These are phyloP conservation scores for Aspergillus amoenus DNA, from an alignment of 2,329 filamentous ascomycete genomes.

Conservation along the genomic window DNA sequence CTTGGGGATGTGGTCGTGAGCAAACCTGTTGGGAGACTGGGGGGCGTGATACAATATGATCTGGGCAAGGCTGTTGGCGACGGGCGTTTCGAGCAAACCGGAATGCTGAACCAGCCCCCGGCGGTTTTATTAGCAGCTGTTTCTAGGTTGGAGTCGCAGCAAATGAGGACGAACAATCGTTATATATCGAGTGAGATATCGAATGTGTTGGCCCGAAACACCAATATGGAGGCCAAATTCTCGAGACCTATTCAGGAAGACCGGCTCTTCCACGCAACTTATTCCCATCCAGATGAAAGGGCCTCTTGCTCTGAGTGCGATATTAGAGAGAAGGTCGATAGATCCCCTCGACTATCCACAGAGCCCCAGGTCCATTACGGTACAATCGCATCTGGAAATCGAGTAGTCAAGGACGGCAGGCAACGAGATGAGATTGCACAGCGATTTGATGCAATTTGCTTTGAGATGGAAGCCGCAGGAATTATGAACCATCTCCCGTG, in stretches of 20 bases:
- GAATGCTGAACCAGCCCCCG: neutral
- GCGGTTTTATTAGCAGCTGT: neutral
- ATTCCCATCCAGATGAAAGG: neutral
- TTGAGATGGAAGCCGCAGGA: conserved; percentile 11
- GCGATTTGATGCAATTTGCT: neutral
- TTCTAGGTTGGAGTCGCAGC: neutral
- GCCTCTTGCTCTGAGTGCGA: neutral
- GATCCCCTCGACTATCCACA: neutral
- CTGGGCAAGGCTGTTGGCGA: neutral
- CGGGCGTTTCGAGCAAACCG: neutral
- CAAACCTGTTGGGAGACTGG: neutral
- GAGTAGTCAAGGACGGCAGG: neutral
- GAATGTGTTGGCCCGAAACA: neutral
- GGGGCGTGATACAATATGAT: neutral
- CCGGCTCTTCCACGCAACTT: neutral
- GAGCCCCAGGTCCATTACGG: neutral
- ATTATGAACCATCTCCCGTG: conserved; percentile 14
- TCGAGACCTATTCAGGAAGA: neutral
- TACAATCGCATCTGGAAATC: neutral
- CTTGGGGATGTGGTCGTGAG: neutral
- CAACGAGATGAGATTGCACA: neutral
- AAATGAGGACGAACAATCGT: too few relatives aligned
- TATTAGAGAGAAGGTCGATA: rapidly evolving
- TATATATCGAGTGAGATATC: neutral
- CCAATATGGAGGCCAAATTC: neutral